A percentile compares a stretch with the other conserved stretches of the same genome.
phyloP scores from a whole-genome alignment of 805 yeast species.

The Zygoascus bituminiphila region DNA sequence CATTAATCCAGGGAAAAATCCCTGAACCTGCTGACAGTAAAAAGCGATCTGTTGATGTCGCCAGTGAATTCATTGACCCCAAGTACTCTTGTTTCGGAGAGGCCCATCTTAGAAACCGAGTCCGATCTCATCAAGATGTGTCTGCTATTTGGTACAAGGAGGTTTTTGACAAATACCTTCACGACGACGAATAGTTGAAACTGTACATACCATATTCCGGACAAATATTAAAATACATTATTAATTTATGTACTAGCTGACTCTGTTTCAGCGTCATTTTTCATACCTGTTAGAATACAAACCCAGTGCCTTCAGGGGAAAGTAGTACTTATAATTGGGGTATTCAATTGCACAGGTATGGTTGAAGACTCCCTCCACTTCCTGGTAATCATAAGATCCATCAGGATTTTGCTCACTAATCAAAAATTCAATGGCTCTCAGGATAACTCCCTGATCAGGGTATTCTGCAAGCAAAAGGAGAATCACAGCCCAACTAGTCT shows the following conservation, averaged over 20 bases:
- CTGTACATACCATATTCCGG: neutral
- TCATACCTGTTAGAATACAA: constrained; percentile 36
- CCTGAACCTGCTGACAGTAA: constrained; percentile 23
- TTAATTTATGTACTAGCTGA: neutral
- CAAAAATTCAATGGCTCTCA: constrained; percentile 52
- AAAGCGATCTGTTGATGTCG: constrained; percentile 23
- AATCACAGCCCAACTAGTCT: constrained; percentile 87
- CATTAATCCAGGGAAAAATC: constrained; percentile 21
- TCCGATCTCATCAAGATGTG: constrained; percentile 35
- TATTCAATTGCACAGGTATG: constrained; percentile 92
- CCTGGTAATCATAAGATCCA: constrained; percentile 84
- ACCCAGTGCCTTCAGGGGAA: constrained; percentile 90
- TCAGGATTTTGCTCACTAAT: constrained; percentile 56
- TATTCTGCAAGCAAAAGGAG: constrained; percentile 74
- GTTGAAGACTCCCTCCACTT: constrained; percentile 92
- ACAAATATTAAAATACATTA: neutral
- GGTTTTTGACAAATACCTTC: constrained; percentile 20
- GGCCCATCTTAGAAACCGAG: constrained; percentile 35
- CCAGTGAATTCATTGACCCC: constrained; percentile 27
- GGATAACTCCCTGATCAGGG: constrained; percentile 58
- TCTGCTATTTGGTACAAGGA: constrained; percentile 35
- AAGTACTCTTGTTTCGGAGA: constrained; percentile 31
- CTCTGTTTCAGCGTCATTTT: neutral
- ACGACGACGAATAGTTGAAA: constrained; percentile 6
- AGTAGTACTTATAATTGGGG: constrained; percentile 83